A percentile compares a stretch with the other conserved stretches of the same genome.
phyloP scores from a whole-genome alignment of 2,329 filamentous ascomycete species.

The Colletotrichum liriopes region DNA sequence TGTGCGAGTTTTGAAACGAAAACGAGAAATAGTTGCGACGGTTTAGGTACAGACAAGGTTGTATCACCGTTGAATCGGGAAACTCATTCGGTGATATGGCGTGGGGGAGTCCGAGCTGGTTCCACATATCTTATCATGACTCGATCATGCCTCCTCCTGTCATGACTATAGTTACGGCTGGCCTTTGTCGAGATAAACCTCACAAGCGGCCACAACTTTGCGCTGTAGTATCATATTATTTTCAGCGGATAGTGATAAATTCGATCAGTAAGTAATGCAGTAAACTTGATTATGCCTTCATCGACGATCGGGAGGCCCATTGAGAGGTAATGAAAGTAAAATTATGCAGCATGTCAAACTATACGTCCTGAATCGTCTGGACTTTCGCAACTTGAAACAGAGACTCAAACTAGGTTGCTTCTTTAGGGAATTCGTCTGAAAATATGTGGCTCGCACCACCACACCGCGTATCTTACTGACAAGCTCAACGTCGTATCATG shows the following conservation, averaged over 20 bases:
- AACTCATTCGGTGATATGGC: conserved; percentile 22
- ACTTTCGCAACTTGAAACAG: conserved; percentile 26
- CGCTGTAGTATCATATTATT: no score
- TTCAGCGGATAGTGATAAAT: not conserved
- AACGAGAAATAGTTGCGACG: conserved; percentile 37
- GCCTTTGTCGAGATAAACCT: not conserved
- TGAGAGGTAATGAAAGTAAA: not conserved
- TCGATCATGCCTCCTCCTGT: not conserved
- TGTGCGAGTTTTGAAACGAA: conserved; percentile 35
- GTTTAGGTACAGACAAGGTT: conserved; percentile 24
- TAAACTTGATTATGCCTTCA: not conserved
- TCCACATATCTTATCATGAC: not conserved
- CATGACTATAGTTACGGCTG: no score
- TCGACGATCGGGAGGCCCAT: not conserved
- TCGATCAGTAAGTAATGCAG: not conserved
- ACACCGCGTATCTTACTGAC: conserved; percentile 11
- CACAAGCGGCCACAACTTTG: not conserved
- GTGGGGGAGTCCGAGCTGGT: conserved; percentile 23
- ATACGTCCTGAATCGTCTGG: conserved; percentile 21
- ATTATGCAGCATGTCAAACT: not conserved
- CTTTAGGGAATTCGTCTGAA: conserved; percentile 11
- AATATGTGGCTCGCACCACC: conserved; percentile 1
- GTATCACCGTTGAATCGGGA: conserved; percentile 28
- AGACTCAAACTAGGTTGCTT: conserved; percentile 5
- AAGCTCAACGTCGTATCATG: conserved; percentile 1